Evolutionary conservation across 441 rosid species (phyloP), one percentile per base, ranked within the genome.

Genomic region (Populus hybrid): DNA sequence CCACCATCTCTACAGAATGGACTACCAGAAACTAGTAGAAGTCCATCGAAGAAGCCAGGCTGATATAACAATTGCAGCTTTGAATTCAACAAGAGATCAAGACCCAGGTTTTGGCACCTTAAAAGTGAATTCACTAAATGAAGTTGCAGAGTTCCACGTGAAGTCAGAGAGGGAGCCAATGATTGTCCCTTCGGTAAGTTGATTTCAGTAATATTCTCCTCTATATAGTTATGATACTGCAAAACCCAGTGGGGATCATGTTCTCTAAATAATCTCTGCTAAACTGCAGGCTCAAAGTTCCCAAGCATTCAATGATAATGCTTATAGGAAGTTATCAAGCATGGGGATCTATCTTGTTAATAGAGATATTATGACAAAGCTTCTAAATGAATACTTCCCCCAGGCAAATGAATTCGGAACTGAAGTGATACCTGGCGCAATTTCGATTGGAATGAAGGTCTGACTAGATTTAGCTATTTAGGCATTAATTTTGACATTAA

Each of bases 1-100:
- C 8, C 94, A 93, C 80, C 97, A 92, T 87, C 88, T 94, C 50
- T 94, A 94, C 81, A 87, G 29, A 86, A 90, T 93, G 99, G 95
- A 94, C 83, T 94, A 92, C 85, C 89, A 84, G 85, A 88, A 74
- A 71, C 80, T 94, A 66, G 81, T 90, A 14, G 86, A 85, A 81
- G 84, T 76, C 7, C 98, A 94, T 72, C 74, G 93, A 75, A 86
- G 77, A 36, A 84, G 84, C 75, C 75, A 79, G 68, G 87, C 92
- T 5, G 93, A 91, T 81, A 86, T 94, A 77, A 92, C 97, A 18
- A 75, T 90, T 69, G 87, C 83, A 36, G 93, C 90, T 45, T 82
- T 89, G 83, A 84, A 76, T 40, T 81, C 81, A 72, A 66, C 21
- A 65, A 74, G 81, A 79, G 85, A 86, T 50, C 85, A 77, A 72